Evolutionary conservation across 2,329 filamentous ascomycete species (phyloP), one percentile per base, ranked within the genome.

Genomic region (Parafenestella ontariensis): DNA sequence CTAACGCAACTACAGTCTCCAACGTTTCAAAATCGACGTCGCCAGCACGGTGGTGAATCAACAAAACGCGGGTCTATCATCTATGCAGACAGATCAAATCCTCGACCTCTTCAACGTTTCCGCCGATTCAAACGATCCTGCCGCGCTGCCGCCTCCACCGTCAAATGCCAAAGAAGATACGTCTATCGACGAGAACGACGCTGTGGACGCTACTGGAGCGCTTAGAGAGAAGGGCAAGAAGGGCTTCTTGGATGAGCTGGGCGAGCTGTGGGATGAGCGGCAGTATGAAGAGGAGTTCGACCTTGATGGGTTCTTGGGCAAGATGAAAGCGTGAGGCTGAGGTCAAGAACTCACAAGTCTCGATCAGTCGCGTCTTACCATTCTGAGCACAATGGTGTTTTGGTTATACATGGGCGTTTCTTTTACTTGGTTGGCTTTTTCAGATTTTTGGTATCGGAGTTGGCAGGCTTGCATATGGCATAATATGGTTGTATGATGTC

Each of bases 231-330:
- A 96, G 68, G 95, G 95, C 54, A 97, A 97, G 83, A 97, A 96
- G 83, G 89, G 93, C 6, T 96, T 94, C 86, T 79, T 98, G 58
- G 95, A 99, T 73, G 95, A 98, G 71, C 78, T 99, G 53, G 94
- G 92, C 53, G 95, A 99, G 77, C 80, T 99, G 26, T 99, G 95
- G 94, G 95, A 99, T 74, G 94, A 97, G 74, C 89, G 88, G 73
- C 93, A 97, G 80, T 99, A 99, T 76, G 92, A 97, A 78, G 95
- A 99, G 79, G 96, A 96, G 77, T 98, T 97, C 75, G 92, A 98
- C 74, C 80, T 99, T 64, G 92, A 96, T 69, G 93, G 91, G 3
- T 99, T 98, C 80, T 83, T 99, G 79, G 93, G 92, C 76, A 96
- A 87, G 65, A 97, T 99, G 91, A 91, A 92, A 71, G 78, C 71